phyloP scores from a whole-genome alignment of 2,329 filamentous ascomycete genomes.

The Seiridium cupressi region DNA sequence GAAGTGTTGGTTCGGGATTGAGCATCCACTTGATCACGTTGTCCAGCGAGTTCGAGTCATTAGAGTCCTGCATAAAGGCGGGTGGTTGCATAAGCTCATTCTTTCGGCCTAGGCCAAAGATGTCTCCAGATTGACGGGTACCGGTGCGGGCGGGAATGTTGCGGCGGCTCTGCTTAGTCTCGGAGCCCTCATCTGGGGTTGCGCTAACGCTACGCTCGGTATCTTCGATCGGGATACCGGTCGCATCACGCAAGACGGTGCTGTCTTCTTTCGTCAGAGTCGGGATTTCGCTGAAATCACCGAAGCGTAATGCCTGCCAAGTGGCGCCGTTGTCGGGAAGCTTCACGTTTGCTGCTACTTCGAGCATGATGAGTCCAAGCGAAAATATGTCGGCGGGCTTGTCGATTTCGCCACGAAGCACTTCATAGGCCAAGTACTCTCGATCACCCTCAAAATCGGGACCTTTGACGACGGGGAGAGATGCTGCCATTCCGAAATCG shows the following conservation, averaged over 20 bases:
- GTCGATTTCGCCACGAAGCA: conserved; percentile 81
- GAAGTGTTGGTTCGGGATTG: conserved; percentile 66
- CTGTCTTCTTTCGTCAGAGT: conserved; percentile 78
- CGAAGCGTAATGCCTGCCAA: conserved; percentile 86
- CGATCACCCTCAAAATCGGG: conserved; percentile 93
- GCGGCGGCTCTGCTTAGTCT: conserved; percentile 15
- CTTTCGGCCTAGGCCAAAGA: conserved; percentile 47
- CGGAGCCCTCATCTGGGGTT: conserved; percentile 23
- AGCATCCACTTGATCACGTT: conserved; percentile 88
- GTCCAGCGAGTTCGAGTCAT: conserved; percentile 74
- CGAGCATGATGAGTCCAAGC: conserved; percentile 88
- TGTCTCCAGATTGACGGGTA: conserved; percentile 33
- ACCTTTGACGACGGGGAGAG: conserved; percentile 71
- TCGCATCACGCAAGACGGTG: conserved; percentile 70
- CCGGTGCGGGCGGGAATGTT: conserved; percentile 22
- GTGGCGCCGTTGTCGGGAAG: conserved; percentile 89
- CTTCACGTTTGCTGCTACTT: conserved; percentile 90
- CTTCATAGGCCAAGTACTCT: conserved; percentile 93
- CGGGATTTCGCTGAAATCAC: conserved; percentile 85
- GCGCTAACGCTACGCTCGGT: conserved; percentile 33
- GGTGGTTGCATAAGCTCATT: conserved; percentile 64
- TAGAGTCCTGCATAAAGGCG: conserved; percentile 80
- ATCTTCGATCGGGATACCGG: conserved; percentile 62
- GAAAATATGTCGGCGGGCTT: conserved; percentile 93
- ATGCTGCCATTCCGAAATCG: conserved; percentile 79